phyloP scores from a whole-genome alignment of 306 rosid genomes.

The Quercus agrifolia region DNA sequence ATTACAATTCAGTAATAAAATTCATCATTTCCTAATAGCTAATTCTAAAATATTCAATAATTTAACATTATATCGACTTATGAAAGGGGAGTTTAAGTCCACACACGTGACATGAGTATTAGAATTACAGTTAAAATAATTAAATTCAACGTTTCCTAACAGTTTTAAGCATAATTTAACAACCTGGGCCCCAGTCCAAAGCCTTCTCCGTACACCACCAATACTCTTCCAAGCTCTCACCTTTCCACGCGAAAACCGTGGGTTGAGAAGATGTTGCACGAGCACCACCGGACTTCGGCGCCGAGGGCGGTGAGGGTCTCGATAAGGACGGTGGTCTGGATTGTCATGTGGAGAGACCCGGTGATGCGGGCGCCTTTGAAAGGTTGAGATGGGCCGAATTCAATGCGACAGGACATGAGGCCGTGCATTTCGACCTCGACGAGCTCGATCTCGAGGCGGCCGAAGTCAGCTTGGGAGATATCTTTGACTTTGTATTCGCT shows the following conservation, averaged over 20 bases:
- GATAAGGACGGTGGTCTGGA: conserved; percentile 89
- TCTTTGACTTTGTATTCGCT: conserved; percentile 96
- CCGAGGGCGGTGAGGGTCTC: conserved; percentile 94
- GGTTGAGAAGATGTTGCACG: conserved; percentile 94
- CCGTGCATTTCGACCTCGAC: conserved; percentile 99
- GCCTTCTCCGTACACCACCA: conserved; percentile 97
- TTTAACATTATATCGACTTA: too few species aligned
- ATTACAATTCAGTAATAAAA: too few species aligned
- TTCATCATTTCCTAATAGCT: too few species aligned
- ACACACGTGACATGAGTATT: too few species aligned
- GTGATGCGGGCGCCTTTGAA: conserved; percentile 82
- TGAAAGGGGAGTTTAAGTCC: too few species aligned
- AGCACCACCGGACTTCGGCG: conserved; percentile 92
- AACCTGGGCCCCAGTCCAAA: conserved; percentile 77
- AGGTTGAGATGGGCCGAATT: conserved; percentile 72
- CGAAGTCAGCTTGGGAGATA: conserved; percentile 86
- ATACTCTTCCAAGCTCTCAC: conserved; percentile 89
- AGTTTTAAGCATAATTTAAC: too few species aligned
- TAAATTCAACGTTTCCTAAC: too few species aligned
- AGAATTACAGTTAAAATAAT: too few species aligned
- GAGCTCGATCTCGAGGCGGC: conserved; percentile 75
- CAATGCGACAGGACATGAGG: conserved; percentile 52
- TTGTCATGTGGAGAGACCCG: conserved; percentile 98
- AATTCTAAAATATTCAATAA: too few species aligned
- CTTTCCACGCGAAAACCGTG: conserved; percentile 98